Base-by-base conservation (phyloP, 352 stramenopile species). In the Phytophthora aleatoria region DNA sequence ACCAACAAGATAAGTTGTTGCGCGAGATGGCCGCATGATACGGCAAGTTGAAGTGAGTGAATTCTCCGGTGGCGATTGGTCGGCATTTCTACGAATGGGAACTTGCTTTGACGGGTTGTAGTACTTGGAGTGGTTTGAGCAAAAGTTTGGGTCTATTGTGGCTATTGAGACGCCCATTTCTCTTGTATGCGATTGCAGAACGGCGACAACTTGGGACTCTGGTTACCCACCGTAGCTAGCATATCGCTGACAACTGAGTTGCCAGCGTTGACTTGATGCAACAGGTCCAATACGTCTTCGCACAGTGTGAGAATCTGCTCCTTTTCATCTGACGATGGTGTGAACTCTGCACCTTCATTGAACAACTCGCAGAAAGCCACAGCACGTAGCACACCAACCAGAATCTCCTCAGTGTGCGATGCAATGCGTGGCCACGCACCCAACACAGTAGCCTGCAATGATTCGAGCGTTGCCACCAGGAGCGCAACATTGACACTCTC, bases 351-450 rank as follows among this genome's bases (percentile, higher is more conserved):
- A 24, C 50, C 62, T 52, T 70, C 71, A n/a, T 87, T 66, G n/a
- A 91, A 81, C 12, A 85, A 48, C 31, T 89, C 83, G 50, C 83
- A 92, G 36, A 85, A 77, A 3, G 83, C 76, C 4, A 91, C 83
- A 27, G 71, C 81, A 56, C 86, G 86, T 50, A 96, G 63, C 20
- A 94, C 73, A 11, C 71, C 82, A 28, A 94, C 75, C 12, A 92
- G 62, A 57, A 96, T 83, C 27, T 81, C 35, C 49, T 94, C 85
- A 0, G 65, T 73, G 50, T 96, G 87, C n/a, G 62, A 30, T n/a
- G 71, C 67, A 42, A 94, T 85, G 12, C 87, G 87, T 10, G 83
- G 75, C 85, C 85, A 96, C 0, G 82, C 83, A 50, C 69, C 61
- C 8, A 87, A 15, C 5, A 96, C 56, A 5, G 81, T 83, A 31